phyloP scores from a whole-genome alignment of 257 asterid genomes.

The Fraxinus quadrangulata region DNA sequence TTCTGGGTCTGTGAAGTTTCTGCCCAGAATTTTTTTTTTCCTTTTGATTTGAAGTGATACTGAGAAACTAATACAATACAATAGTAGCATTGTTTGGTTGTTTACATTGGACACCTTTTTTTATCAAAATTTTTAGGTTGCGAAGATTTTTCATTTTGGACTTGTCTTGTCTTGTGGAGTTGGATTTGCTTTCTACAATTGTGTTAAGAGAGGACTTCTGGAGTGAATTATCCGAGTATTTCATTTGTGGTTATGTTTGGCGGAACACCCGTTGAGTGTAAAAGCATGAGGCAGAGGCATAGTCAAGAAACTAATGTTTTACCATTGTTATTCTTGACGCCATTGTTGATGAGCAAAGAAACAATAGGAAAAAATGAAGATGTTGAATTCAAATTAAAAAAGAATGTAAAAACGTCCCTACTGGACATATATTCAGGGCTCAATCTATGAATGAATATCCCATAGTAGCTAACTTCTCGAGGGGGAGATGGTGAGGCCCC shows the following conservation, averaged over 20 bases:
- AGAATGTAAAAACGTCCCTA: no score
- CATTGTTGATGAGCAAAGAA: no score
- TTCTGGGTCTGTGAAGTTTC: not conserved
- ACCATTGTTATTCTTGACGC: no score
- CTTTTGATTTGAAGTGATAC: constrained; percentile 1
- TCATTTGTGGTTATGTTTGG: constrained; percentile 46
- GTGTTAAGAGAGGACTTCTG: constrained; percentile 7
- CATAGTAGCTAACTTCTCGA: no score
- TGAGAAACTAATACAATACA: constrained; percentile 6
- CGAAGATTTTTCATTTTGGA: not conserved
- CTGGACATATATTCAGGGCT: no score
- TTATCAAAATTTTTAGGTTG: not conserved
- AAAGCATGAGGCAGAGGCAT: constrained; percentile 58
- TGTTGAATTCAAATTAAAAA: no score
- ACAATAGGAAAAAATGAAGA: no score
- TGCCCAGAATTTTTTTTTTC: constrained; percentile 11
- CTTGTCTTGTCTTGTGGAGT: constrained; percentile 13
- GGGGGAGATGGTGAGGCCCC: no score
- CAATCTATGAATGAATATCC: no score
- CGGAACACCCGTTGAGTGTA: constrained; percentile 55
- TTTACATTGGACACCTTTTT: not conserved
- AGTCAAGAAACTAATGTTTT: constrained; percentile 36
- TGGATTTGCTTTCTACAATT: constrained; percentile 1
- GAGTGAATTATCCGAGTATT: not conserved
- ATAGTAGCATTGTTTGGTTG: constrained; percentile 21